A percentile compares a stretch with the other conserved stretches of the same genome.
Conservation (phyloP, 768 basidiomycete genomes). For the Collybia sordida region DNA sequence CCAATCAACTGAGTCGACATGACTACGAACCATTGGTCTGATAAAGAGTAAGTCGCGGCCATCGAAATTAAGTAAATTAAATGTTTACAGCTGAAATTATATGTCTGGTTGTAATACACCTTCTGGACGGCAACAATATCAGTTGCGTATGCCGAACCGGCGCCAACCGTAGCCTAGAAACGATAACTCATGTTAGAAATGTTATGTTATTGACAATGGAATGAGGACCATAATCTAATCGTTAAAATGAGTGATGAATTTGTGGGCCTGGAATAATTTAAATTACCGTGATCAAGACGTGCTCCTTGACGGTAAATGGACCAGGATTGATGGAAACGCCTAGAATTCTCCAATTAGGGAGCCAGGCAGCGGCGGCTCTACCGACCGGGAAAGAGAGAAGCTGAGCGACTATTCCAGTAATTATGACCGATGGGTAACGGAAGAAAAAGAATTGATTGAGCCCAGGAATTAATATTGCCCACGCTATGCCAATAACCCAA, state of each 20-base stretch:
- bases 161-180: constrained; percentile 56
- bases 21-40: constrained; percentile 72
- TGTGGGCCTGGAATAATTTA: too few relatives aligned
- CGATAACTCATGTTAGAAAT: neutral
- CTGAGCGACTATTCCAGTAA: constrained; percentile 60
- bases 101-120: constrained; percentile 62
- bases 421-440: constrained; percentile 40
- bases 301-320: constrained; percentile 76
- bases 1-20: constrained; percentile 71
- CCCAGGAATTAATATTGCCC: constrained; percentile 56
- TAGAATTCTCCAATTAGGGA: constrained; percentile 57
- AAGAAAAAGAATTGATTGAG: constrained; percentile 59
- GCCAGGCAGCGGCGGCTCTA: constrained; percentile 46
- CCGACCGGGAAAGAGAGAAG: constrained; percentile 72
- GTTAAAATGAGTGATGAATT: neutral
- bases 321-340: constrained; percentile 71
- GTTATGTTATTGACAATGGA: constrained; percentile 14
- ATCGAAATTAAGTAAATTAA: neutral
- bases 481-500: constrained; percentile 54
- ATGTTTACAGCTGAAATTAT: constrained; percentile 54
- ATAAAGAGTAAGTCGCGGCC: constrained; percentile 7
- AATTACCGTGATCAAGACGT: constrained; percentile 57
- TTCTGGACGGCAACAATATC: constrained; percentile 71
- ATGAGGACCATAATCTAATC: constrained; percentile 35
- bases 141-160: constrained; percentile 65